phyloP scores from a whole-genome alignment of 768 basidiomycete genomes.

The Exidia glandulosa region DNA sequence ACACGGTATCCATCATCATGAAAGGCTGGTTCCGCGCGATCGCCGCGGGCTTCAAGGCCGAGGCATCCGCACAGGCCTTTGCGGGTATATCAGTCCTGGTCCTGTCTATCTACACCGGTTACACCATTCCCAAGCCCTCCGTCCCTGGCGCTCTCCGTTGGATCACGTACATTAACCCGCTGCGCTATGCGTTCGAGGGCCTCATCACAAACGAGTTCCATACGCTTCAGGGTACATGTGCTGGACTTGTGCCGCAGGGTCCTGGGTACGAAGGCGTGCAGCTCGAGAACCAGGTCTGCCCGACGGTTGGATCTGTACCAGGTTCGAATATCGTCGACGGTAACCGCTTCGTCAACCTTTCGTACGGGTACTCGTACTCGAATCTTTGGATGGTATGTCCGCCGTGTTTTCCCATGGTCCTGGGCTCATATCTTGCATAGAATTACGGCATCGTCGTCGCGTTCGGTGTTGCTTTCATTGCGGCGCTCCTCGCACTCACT shows the following conservation, averaged over 20 bases:
- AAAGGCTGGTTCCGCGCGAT: slow-evolving; percentile 78
- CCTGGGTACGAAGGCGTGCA: slow-evolving; percentile 47
- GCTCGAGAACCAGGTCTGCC: slow-evolving; percentile 65
- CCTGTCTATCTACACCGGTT: slow-evolving; percentile 50
- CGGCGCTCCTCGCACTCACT: slow-evolving; percentile 45
- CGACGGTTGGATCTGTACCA: slow-evolving; percentile 50
- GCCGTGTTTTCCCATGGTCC: not conserved
- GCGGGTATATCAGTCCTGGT: slow-evolving; percentile 42
- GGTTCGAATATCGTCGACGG: slow-evolving; percentile 51
- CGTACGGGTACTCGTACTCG: slow-evolving; percentile 29
- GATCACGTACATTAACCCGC: slow-evolving; percentile 43
- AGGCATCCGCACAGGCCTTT: slow-evolving; percentile 52
- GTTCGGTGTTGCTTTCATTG: slow-evolving; percentile 50
- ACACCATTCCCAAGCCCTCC: slow-evolving; percentile 44
- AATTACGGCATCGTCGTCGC: slow-evolving; percentile 49
- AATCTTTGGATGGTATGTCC: slow-evolving; percentile 38
- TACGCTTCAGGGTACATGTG: slow-evolving; percentile 49
- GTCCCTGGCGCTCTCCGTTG: slow-evolving; percentile 63
- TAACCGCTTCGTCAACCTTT: slow-evolving; percentile 36
- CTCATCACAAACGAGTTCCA: slow-evolving; percentile 77
- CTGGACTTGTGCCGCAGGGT: slow-evolving; percentile 49
- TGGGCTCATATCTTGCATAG: not conserved
- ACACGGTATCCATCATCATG: slow-evolving; percentile 54
- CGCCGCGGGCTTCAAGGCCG: slow-evolving; percentile 45
- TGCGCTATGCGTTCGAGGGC: slow-evolving; percentile 64